These are phyloP conservation scores for Combretum micranthum DNA, from an alignment of 345 rosid genomes.

Conservation along the genomic window DNA sequence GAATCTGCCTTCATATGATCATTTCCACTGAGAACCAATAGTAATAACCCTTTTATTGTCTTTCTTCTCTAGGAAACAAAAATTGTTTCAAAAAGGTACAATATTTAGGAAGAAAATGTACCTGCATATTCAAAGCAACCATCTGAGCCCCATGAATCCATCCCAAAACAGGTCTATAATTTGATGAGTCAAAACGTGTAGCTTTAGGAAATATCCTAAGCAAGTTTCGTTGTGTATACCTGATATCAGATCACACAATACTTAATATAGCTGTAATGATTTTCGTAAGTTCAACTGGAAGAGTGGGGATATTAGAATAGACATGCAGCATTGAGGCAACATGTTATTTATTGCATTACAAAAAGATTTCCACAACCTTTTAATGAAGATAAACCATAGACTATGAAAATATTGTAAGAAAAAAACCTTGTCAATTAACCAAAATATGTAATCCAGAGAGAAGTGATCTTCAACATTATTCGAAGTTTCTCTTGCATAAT, in stretches of 20 bases:
- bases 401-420: not conserved
- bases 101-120: slow-evolving; percentile 5
- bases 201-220: slow-evolving; percentile 36
- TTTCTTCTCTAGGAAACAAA: not conserved
- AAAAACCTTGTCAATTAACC: not conserved
- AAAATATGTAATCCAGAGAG: too few species aligned
- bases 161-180: slow-evolving; percentile 31
- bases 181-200: slow-evolving; percentile 28
- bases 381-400: not conserved
- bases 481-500: too few species aligned
- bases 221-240: slow-evolving; percentile 37
- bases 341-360: too few species aligned
- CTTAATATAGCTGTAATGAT: too few species aligned
- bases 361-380: too few species aligned
- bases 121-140: slow-evolving; percentile 51
- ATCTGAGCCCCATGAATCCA: slow-evolving; percentile 52
- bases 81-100: not conserved
- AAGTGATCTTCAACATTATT: too few species aligned
- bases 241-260: not conserved
- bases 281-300: too few species aligned
- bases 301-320: not conserved
- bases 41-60: not conserved
- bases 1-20: too few species aligned
- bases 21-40: too few species aligned
- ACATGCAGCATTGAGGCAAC: too few species aligned